These are phyloP conservation scores for Rugonectria rugulosa DNA, from an alignment of 2,329 filamentous ascomycete species.

Conservation along the genomic window DNA sequence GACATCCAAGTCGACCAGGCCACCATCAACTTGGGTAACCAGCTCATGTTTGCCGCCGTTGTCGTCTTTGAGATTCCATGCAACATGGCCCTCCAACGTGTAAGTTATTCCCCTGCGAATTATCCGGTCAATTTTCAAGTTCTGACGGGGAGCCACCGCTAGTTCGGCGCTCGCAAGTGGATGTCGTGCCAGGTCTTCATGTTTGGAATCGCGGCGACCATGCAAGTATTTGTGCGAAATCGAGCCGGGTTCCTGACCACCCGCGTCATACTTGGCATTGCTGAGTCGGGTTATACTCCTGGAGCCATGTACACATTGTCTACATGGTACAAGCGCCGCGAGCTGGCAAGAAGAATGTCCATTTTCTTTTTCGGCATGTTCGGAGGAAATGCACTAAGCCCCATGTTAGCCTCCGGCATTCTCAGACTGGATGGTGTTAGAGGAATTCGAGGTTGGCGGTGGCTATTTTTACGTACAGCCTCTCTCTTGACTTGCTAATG, in stretches of 20 bases:
- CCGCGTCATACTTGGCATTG: conserved; percentile 54
- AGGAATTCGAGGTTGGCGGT: conserved; percentile 57
- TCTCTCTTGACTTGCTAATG: background rate
- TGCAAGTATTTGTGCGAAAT: conserved; percentile 53
- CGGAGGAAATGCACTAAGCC: conserved; percentile 57
- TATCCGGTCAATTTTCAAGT: background rate
- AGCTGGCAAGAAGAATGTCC: conserved; percentile 56
- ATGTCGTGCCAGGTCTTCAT: conserved; percentile 56
- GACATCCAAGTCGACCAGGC: conserved; percentile 53
- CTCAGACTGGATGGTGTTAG: conserved; percentile 51
- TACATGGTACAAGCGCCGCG: conserved; percentile 56
- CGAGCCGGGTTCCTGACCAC: conserved; percentile 54
- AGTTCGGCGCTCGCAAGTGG: conserved; percentile 57
- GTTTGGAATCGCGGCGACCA: conserved; percentile 55
- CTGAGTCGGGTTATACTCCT: conserved; percentile 61
- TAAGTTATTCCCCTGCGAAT: no score
- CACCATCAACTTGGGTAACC: conserved; percentile 60
- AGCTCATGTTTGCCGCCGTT: conserved; percentile 60
- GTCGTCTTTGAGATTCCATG: conserved; percentile 60
- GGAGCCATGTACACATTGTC: conserved; percentile 60
- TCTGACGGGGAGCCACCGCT: background rate
- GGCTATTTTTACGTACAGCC: conserved; percentile 55
- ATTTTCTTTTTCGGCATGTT: conserved; percentile 64
- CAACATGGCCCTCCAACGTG: conserved; percentile 52
- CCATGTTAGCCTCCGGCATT: conserved; percentile 57